Conservation (phyloP, 1,284 basidiomycete genomes). For the Apiotrichum montevideense region DNA sequence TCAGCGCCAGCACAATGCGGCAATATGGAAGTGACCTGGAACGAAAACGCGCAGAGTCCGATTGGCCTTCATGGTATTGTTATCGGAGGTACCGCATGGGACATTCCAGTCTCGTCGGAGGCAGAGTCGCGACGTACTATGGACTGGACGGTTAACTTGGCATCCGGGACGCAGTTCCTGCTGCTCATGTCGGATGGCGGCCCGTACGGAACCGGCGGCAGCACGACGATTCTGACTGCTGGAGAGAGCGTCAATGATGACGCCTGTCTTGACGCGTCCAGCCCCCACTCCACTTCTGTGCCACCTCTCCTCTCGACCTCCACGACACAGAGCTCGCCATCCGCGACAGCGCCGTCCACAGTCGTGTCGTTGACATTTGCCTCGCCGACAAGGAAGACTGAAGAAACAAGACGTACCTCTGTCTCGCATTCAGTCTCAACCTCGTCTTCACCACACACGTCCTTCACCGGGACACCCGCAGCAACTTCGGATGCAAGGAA, state of each 20-base stretch:
- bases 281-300: slow-evolving; percentile 11
- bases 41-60: slow-evolving; percentile 23
- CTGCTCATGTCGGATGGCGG: slow-evolving; percentile 39
- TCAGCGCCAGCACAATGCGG: slow-evolving; percentile 29
- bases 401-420: no score
- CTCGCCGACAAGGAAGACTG: no score
- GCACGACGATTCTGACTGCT: slow-evolving; percentile 26
- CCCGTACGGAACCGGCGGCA: slow-evolving; percentile 34
- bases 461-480: no score
- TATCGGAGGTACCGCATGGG: slow-evolving; percentile 33
- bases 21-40: slow-evolving; percentile 29
- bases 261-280: slow-evolving; percentile 25
- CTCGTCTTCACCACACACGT: no score
- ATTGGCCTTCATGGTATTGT: slow-evolving; percentile 35
- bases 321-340: background rate
- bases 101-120: slow-evolving; percentile 26
- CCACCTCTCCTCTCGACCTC: background rate
- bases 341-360: background rate
- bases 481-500: background rate
- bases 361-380: no score
- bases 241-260: slow-evolving; percentile 10
- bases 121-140: background rate
- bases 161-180: slow-evolving; percentile 28
- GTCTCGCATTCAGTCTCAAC: no score
- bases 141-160: slow-evolving; percentile 34